These are phyloP conservation scores for Acidomyces sp. DNA, from an alignment of 495 filamentous ascomycete species.

Conservation along the genomic window DNA sequence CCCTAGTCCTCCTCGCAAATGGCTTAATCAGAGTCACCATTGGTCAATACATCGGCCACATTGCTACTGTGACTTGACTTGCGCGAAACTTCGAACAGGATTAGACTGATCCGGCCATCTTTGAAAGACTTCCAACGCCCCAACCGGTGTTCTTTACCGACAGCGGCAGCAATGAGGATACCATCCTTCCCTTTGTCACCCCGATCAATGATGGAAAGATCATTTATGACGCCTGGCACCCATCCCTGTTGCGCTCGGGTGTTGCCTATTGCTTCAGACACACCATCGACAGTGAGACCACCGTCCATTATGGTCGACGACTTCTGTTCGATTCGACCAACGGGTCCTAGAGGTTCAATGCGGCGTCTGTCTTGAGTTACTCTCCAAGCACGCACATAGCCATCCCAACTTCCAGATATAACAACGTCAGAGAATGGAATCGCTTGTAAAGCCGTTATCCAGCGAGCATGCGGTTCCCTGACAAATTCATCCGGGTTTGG, in stretches of 20 bases:
- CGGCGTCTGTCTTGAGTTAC: conserved; percentile 70
- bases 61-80: no score
- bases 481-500: conserved; percentile 31
- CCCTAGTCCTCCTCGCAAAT: no score
- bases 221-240: conserved; percentile 62
- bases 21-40: no score
- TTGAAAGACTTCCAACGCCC: conserved; percentile 57
- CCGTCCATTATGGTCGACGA: not conserved
- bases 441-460: conserved; percentile 78
- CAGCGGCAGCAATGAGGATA: conserved; percentile 64
- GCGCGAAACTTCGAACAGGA: conserved; percentile 62
- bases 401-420: conserved; percentile 88
- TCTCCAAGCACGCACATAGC: conserved; percentile 70
- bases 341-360: conserved; percentile 54
- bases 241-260: not conserved
- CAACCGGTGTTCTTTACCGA: conserved; percentile 74
- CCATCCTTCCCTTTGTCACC: conserved; percentile 58
- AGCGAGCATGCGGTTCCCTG: conserved; percentile 49
- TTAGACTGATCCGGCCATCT: conserved; percentile 59
- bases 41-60: no score
- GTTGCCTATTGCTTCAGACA: conserved; percentile 1
- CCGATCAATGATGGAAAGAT: conserved; percentile 68
- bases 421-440: conserved; percentile 81
- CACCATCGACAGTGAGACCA: conserved; percentile 1
- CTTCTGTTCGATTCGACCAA: conserved; percentile 24